Evolutionary conservation across 805 yeast genomes (phyloP), one percentile per base, ranked within the genome.

Genomic region (Candida schatavii): DNA sequence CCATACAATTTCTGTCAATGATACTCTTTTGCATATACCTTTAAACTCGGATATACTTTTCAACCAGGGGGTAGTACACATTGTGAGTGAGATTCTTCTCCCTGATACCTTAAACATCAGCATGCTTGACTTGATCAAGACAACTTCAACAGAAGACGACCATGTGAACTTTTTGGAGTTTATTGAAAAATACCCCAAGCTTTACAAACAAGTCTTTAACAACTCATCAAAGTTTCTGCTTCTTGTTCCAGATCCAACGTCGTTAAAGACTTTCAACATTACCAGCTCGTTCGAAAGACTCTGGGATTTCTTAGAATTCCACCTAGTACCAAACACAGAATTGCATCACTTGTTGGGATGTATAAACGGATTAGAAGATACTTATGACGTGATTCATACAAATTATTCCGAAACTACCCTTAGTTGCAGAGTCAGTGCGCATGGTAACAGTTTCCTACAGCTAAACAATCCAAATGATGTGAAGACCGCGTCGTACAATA

Each of bases 41-140:
- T 50, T 71, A 40, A 72, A 77, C 44, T 62, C 78, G 1, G 97
- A 90, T 56, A 74, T 87, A 5, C 55, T 90, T 11, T 90, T 86
- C 57, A 80, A 78, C 47, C 84, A 85, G 57, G 98, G 98, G 1
- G 96, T 90, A 0, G 78, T 85, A 1, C 96, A 88, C 56, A 80
- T 90, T 1, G 66, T 85, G 10, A 65, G 73, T 28, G 59, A 72
- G 4, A 67, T 86, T 1, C 48, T 77, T 3, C 62, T 86, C 13
- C 96, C 97, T 0, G 57, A 64, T 0, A 59, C 65, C 19, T 58
- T 90, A 23, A 57, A 69, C 5, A 74, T 90, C 2, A 54, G 81
- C 0, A 59, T 83, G 9, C 36, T 45, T 3, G 83, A 88, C 41
- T 68, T 90, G 40, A 63, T 88, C 6, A 48, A 50, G 19, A 70